Conservation (phyloP, 768 basidiomycete species). For the Macrocybe gigantea region DNA sequence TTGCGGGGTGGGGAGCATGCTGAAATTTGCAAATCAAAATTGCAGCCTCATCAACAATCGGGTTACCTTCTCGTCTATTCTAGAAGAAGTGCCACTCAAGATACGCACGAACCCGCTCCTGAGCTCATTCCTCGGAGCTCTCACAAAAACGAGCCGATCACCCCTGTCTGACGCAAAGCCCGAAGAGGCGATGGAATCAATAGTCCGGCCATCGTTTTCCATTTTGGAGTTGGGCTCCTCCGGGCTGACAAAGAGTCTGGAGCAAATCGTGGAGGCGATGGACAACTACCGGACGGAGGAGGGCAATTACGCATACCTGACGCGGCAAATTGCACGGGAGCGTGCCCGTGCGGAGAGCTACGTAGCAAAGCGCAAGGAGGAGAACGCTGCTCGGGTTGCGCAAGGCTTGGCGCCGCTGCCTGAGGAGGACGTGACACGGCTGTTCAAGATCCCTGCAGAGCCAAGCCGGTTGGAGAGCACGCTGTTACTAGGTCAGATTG, state of each 20-base stretch:
- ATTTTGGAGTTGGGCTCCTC: conserved; percentile 66
- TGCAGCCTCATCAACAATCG: conserved; percentile 72
- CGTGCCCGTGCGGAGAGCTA: conserved; percentile 73
- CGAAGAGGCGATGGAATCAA: conserved; percentile 30
- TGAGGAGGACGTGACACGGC: conserved; percentile 75
- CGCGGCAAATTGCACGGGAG: conserved; percentile 85
- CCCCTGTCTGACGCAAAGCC: conserved; percentile 30
- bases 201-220: conserved; percentile 57
- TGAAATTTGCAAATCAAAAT: conserved; percentile 11
- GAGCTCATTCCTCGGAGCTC: conserved; percentile 67
- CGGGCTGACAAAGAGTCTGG: conserved; percentile 70
- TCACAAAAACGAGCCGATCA: conserved; percentile 44
- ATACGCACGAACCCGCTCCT: conserved; percentile 78
- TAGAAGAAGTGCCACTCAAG: conserved; percentile 82
- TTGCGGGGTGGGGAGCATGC: conserved; percentile 5
- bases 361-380: conserved; percentile 82
- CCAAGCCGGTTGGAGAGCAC: conserved; percentile 86
- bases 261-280: conserved; percentile 80
- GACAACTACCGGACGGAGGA: conserved; percentile 88
- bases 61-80: conserved; percentile 79
- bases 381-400: conserved; percentile 70
- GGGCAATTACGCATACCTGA: conserved; percentile 84
- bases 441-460: conserved; percentile 87
- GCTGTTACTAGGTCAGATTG: conserved; percentile 82
- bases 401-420: conserved; percentile 85